A percentile compares a stretch with the other conserved stretches of the same genome.
These are phyloP conservation scores for Phialophora expanda DNA, from an alignment of 2,329 filamentous ascomycete species.

Conservation along the genomic window DNA sequence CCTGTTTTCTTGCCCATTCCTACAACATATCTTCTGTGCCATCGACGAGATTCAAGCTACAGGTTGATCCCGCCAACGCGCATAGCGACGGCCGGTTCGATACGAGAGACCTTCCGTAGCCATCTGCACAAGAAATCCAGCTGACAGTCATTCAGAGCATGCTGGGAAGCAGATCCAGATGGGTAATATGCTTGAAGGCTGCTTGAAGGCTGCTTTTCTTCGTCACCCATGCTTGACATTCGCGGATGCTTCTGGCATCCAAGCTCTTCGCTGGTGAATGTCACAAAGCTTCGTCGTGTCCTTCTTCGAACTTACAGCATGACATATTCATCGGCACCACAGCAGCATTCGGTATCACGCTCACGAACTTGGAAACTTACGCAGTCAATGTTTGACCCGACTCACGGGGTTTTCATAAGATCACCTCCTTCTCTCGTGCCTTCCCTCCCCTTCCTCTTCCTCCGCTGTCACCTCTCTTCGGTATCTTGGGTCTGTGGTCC, in stretches of 20 bases:
- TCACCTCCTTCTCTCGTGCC: neutral
- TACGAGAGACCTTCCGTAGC: neutral
- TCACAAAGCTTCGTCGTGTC: neutral
- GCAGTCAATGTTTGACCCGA: neutral
- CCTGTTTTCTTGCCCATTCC: neutral
- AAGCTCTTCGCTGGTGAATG: neutral
- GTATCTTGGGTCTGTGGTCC: neutral
- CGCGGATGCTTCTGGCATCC: neutral
- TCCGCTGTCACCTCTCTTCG: neutral
- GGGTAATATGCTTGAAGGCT: neutral
- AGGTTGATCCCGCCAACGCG: neutral
- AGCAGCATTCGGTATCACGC: neutral
- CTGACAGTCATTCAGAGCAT: neutral
- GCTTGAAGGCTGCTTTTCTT: neutral
- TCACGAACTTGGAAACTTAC: neutral
- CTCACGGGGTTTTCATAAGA: neutral
- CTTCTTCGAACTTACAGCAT: neutral
- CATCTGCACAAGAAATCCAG: neutral
- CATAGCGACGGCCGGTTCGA: neutral
- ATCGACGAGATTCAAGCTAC: neutral
- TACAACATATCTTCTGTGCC: neutral
- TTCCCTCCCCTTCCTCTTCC: neutral
- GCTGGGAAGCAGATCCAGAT: neutral
- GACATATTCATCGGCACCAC: slow-evolving; percentile 3
- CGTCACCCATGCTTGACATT: neutral